phyloP scores from a whole-genome alignment of 148 eudicot species.

The Dianthus caryophyllus region DNA sequence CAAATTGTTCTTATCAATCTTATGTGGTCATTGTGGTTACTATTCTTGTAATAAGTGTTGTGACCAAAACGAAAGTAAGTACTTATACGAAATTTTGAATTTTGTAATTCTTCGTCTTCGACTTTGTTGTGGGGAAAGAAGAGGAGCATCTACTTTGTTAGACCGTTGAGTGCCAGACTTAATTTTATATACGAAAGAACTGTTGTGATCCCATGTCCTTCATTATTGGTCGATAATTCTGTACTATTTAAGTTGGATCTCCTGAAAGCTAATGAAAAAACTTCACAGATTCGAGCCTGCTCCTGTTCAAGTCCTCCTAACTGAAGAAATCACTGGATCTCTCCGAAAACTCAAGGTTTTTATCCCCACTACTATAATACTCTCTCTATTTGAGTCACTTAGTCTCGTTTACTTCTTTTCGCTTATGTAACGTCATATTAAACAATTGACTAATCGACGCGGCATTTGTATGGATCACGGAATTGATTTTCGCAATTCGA shows the following conservation, averaged over 20 bases:
- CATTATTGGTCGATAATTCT: background rate
- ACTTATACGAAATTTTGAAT: background rate
- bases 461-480: too few species aligned
- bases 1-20: too few species aligned
- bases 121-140: too few species aligned
- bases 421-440: too few species aligned
- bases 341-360: constrained; percentile 87
- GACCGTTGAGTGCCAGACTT: too few species aligned
- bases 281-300: constrained; percentile 75
- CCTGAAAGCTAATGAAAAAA: background rate
- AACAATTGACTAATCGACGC: too few species aligned
- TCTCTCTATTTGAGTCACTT: background rate
- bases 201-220: background rate
- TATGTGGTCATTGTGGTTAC: too few species aligned
- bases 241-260: background rate
- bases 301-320: constrained; percentile 75
- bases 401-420: too few species aligned
- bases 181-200: too few species aligned
- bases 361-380: constrained; percentile 3
- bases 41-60: too few species aligned
- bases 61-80: constrained; percentile 81
- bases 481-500: too few species aligned
- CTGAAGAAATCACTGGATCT: constrained; percentile 93
- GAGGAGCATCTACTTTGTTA: background rate
- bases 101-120: background rate